These are phyloP conservation scores for Kodamaea jinghongensis DNA, from an alignment of 805 yeast species.

Conservation along the genomic window DNA sequence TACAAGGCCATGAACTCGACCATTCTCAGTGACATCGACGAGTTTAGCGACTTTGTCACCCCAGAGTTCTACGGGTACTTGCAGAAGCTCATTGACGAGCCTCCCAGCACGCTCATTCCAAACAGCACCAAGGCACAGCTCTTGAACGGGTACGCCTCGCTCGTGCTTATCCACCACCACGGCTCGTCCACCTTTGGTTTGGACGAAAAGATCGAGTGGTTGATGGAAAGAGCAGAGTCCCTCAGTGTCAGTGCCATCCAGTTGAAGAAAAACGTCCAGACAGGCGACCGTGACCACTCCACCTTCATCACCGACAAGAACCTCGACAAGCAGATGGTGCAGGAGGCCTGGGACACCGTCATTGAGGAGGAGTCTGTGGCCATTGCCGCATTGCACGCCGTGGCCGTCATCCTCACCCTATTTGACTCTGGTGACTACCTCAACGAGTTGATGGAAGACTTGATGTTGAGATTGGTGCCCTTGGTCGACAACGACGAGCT, in stretches of 20 bases:
- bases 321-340: conserved; percentile 33
- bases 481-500: conserved; percentile 41
- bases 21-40: conserved; percentile 49
- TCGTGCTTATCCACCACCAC: conserved; percentile 44
- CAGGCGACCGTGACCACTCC: conserved; percentile 44
- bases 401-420: conserved; percentile 44
- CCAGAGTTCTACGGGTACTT: conserved; percentile 29
- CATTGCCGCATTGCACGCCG: conserved; percentile 45
- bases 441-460: conserved; percentile 41
- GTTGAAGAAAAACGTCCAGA: conserved; percentile 29
- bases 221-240: conserved; percentile 45
- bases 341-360: conserved; percentile 30
- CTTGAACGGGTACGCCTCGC: conserved; percentile 36
- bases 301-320: conserved; percentile 35
- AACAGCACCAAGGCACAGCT: conserved; percentile 38
- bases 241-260: conserved; percentile 28
- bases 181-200: conserved; percentile 51
- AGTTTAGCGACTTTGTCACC: conserved; percentile 40
- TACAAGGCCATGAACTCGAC: conserved; percentile 41
- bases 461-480: conserved; percentile 38
- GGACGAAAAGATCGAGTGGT: conserved; percentile 43
- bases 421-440: conserved; percentile 42
- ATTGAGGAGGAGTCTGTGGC: conserved; percentile 36
- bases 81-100: conserved; percentile 30
- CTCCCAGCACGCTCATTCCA: conserved; percentile 32